Evolutionary conservation across 164 flowering plant species (phyloP).

Genomic region (Stephania cephalantha): DNA sequence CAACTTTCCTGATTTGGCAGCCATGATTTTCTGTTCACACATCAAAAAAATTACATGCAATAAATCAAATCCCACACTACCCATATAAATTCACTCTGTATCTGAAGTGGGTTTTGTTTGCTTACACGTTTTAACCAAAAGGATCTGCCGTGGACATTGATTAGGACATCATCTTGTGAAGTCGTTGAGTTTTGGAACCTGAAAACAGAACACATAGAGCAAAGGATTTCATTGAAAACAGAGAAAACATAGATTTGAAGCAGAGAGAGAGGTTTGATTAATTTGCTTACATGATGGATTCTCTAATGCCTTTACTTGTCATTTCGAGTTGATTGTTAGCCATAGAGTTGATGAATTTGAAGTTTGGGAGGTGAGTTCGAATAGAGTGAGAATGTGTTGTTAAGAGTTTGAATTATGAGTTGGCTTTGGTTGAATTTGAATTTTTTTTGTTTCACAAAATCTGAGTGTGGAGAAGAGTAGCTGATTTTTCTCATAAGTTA

Average conservation of each 20-base stretch:
- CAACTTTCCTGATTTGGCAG: constrained; percentile 46
- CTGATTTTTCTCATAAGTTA: no score
- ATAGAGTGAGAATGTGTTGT: no score
- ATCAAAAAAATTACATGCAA: not conserved
- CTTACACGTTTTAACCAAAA: constrained; percentile 15
- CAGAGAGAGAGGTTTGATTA: not conserved
- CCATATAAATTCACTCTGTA: not conserved
- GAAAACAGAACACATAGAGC: not conserved
- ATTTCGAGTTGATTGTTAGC: no score
- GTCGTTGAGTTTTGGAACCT: constrained; percentile 6
- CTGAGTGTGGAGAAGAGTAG: no score
- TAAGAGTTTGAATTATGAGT: no score
- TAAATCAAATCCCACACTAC: not conserved
- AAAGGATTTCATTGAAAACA: not conserved
- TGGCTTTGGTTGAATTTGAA: no score
- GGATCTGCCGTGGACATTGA: constrained; percentile 13
- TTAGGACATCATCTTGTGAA: constrained; percentile 13
- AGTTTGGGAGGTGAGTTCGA: no score
- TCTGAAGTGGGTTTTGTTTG: no score
- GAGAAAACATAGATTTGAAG: not conserved
- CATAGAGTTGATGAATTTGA: no score
- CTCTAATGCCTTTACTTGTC: not conserved
- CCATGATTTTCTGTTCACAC: constrained; percentile 39
- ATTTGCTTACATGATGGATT: not conserved
- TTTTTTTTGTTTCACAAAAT: no score